phyloP scores from a whole-genome alignment of 2,329 filamentous ascomycete species.

The Fusarium sp. region DNA sequence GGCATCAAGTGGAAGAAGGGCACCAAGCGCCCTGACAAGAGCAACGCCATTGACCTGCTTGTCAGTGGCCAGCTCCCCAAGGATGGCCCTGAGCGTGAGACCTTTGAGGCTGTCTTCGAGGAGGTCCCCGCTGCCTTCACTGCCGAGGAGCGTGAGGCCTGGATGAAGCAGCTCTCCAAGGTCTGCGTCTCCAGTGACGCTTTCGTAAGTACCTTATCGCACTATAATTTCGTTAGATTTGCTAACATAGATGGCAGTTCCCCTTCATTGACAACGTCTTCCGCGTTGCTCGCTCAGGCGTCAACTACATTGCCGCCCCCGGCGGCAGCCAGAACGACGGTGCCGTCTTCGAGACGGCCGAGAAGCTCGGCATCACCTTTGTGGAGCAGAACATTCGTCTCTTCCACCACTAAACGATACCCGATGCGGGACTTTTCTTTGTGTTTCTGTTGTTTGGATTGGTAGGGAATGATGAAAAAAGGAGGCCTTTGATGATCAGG shows the following conservation, averaged over 20 bases:
- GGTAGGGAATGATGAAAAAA: not conserved
- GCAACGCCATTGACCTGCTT: constrained; percentile 95
- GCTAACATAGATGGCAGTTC: constrained; percentile 70
- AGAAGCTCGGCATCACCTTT: constrained; percentile 92
- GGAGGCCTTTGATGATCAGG: not conserved
- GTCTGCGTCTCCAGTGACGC: constrained; percentile 95
- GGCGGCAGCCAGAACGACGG: constrained; percentile 89
- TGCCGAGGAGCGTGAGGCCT: constrained; percentile 83
- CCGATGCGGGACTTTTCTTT: constrained; percentile 22
- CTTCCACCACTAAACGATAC: constrained; percentile 41
- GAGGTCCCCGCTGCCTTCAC: constrained; percentile 88
- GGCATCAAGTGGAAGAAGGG: constrained; percentile 97
- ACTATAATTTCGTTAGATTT: not conserved
- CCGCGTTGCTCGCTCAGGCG: constrained; percentile 87
- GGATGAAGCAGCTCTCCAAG: constrained; percentile 83
- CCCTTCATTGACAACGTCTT: constrained; percentile 99
- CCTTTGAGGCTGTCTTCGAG: constrained; percentile 91
- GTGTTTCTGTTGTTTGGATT: not conserved
- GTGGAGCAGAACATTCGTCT: constrained; percentile 89
- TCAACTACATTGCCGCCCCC: constrained; percentile 95
- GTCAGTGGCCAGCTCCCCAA: constrained; percentile 91
- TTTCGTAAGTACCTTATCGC: constrained; percentile 74
- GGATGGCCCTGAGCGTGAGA: constrained; percentile 83
- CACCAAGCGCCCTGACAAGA: constrained; percentile 96
- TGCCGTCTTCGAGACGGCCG: constrained; percentile 87